A percentile compares a stretch with the other conserved stretches of the same genome.
Evolutionary conservation across 148 eudicot species (phyloP).

Genomic region (Dysphania ambrosioides): DNA sequence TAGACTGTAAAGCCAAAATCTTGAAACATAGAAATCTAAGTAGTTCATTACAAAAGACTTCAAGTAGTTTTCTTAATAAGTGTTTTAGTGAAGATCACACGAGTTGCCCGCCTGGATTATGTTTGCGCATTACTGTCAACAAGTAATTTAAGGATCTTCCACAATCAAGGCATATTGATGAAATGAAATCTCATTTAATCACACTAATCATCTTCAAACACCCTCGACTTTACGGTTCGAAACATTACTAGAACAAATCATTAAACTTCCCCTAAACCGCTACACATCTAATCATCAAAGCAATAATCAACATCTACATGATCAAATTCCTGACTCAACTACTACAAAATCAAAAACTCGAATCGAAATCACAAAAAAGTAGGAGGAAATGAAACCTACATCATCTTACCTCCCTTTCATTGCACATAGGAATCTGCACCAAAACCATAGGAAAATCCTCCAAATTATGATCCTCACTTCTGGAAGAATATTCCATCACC

Average conservation of each 20-base stretch:
- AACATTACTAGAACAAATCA: not conserved
- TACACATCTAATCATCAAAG: too few relatives aligned
- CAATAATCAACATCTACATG: not conserved
- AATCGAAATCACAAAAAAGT: not conserved
- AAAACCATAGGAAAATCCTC: slow-evolving; percentile 82
- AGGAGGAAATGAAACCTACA: slow-evolving; percentile 61
- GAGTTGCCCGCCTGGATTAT: too few relatives aligned
- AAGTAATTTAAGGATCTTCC: too few relatives aligned
- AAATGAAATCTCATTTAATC: not conserved
- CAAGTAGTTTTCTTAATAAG: not conserved
- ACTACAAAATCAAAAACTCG: not conserved
- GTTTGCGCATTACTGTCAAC: too few relatives aligned
- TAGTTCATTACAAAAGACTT: not conserved
- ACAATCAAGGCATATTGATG: not conserved
- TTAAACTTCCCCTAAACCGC: not conserved
- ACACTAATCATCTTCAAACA: not conserved
- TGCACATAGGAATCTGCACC: slow-evolving; percentile 94
- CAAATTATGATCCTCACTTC: slow-evolving; percentile 18
- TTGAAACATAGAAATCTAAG: not conserved
- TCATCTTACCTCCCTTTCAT: slow-evolving; percentile 95
- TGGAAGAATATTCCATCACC: slow-evolving; percentile 34
- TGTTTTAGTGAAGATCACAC: not conserved
- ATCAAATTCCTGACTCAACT: not conserved
- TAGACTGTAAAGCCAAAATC: not conserved
- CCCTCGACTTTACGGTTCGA: not conserved